Conservation (phyloP, 345 rosid genomes). For the Populus simonii region DNA sequence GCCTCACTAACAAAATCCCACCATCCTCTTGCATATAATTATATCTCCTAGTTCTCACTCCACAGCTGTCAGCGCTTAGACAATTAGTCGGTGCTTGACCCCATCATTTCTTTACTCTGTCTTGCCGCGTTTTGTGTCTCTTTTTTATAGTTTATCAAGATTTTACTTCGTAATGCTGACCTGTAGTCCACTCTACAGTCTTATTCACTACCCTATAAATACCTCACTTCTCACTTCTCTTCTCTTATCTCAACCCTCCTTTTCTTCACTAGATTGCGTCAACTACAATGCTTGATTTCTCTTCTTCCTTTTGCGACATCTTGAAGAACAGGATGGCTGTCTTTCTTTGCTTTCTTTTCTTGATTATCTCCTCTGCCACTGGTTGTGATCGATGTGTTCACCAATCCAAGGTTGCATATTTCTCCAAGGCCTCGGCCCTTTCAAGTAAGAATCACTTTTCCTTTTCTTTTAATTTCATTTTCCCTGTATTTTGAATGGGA, state of each 20-base stretch:
- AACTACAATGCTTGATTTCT: not conserved
- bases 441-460: conserved; percentile 40
- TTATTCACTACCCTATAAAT: conserved; percentile 2
- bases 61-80: conserved; percentile 38
- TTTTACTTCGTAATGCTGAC: conserved; percentile 25
- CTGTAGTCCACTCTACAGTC: conserved; percentile 39
- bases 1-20: not conserved
- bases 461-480: not conserved
- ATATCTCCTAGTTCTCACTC: not conserved
- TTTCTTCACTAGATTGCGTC: not conserved
- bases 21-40: not conserved
- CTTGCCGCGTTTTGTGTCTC: conserved; percentile 33
- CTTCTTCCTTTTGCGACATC: not conserved
- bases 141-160: conserved; percentile 11
- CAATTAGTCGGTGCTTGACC: conserved; percentile 45
- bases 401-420: conserved; percentile 61
- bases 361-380: conserved; percentile 41
- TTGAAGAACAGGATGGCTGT: conserved; percentile 31
- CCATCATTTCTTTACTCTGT: conserved; percentile 1
- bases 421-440: conserved; percentile 62
- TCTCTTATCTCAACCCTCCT: not conserved
- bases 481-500: conserved; percentile 10
- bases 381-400: conserved; percentile 93
- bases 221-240: not conserved
- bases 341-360: conserved; percentile 31